Evolutionary conservation across 345 rosid genomes (phyloP), one percentile per base, ranked within the genome.

Genomic region (Crucihimalaya himalaica): DNA sequence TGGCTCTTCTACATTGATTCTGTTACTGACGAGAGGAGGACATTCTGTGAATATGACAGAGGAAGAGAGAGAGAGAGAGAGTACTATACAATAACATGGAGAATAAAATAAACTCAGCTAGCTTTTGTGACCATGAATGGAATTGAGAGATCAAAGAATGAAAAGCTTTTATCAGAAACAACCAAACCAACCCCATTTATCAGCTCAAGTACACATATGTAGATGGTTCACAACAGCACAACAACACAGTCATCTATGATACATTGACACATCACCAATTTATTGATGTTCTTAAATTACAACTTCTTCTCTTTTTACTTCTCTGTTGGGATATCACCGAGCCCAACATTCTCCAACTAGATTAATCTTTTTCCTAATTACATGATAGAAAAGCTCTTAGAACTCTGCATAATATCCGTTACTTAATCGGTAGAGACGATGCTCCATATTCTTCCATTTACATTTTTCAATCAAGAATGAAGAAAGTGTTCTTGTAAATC

Each of bases 401-500:
- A 46, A 48, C 60, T 66, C 61, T 66, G 78, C 54, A 47, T 5
- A 47, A 39, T 1, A 25, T 25, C 27, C 20, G 4, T 55, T 23
- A 34, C 31, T 32, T 65, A 45, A 16, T 32, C 16, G 9, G 28
- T 25, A 23, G 59, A 56, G 11, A 23, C 1, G 14, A 57, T 19
- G n/a, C 66, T 43, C 20, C 60, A 18, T 7, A 34, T 25, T 48
- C 45, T 48, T 48, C 7, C 37, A 15, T 28, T 29, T 48, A 20
- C 61, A 48, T 29, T 5, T 23, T 35, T 45, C 66, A 73, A 73
- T 13, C n/a, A n/a, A n/a, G n/a, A n/a, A n/a, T n/a, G n/a, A n/a
- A n/a, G n/a, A n/a, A n/a, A n/a, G n/a, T n/a, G n/a, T n/a, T n/a
- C n/a, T n/a, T n/a, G n/a, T n/a, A n/a, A n/a, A n/a, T n/a, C n/a